These are phyloP conservation scores for Misopates orontium DNA, from an alignment of 257 asterid genomes.

Conservation along the genomic window DNA sequence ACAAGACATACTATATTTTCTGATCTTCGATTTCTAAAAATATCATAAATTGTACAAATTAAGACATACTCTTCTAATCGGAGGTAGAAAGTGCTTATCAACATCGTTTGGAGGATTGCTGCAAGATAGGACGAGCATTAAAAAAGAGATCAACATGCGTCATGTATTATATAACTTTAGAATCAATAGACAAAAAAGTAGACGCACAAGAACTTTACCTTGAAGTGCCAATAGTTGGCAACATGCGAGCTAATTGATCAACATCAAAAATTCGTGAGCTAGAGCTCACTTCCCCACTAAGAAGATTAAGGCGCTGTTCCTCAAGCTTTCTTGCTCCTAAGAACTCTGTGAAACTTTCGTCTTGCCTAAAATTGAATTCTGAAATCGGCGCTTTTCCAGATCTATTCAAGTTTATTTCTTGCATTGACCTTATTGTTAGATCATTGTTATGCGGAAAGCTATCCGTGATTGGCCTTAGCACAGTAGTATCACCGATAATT, in stretches of 20 bases:
- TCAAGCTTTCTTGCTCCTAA: constrained; percentile 21
- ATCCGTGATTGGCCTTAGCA: constrained; percentile 15
- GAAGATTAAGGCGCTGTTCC: constrained; percentile 25
- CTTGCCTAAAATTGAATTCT: constrained; percentile 7
- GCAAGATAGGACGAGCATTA: constrained; percentile 27
- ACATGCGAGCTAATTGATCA: constrained; percentile 27
- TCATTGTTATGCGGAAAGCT: constrained; percentile 4
- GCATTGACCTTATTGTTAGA: constrained; percentile 16
- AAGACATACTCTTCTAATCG: constrained; percentile 28
- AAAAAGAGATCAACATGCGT: constrained; percentile 19
- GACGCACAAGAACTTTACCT: constrained; percentile 32
- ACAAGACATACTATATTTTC: constrained; percentile 8
- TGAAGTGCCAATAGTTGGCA: constrained; percentile 33
- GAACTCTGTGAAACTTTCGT: constrained; percentile 8
- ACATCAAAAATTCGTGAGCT: constrained; percentile 12
- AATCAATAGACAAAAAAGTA: neutral
- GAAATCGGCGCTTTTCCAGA: neutral
- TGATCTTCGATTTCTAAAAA: constrained; percentile 13
- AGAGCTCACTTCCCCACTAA: constrained; percentile 18
- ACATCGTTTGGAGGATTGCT: constrained; percentile 31
- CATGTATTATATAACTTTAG: neutral
- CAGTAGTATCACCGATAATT: neutral
- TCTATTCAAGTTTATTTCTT: neutral
- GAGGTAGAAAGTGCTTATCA: constrained; percentile 19
- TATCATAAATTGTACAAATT: constrained; percentile 1